A percentile compares a stretch with the other conserved stretches of the same genome.
Conservation (phyloP, 331 rosid species). For the Quercus tomentella region DNA sequence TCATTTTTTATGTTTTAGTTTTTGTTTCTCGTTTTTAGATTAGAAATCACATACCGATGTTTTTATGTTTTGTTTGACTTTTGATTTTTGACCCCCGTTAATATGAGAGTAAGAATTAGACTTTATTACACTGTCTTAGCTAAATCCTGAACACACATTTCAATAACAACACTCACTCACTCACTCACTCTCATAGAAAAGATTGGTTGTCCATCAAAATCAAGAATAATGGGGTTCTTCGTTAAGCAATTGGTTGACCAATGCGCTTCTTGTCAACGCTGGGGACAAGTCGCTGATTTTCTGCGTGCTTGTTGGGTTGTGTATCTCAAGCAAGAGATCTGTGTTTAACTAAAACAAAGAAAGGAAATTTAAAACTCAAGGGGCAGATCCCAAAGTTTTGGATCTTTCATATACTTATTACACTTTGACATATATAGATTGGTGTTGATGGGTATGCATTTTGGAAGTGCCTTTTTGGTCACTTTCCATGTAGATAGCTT, state of each 20-base stretch:
- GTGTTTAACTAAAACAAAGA: neutral
- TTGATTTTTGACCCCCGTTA: neutral
- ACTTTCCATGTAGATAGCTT: neutral
- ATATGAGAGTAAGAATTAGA: neutral
- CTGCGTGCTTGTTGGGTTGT: conserved; percentile 8
- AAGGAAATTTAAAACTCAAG: neutral
- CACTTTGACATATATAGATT: neutral
- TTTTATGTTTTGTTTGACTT: too few species aligned
- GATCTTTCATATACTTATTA: conserved; percentile 27
- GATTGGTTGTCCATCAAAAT: neutral
- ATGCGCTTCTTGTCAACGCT: neutral
- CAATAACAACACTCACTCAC: neutral
- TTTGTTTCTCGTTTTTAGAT: neutral
- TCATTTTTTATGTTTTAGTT: too few species aligned
- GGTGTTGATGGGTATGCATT: neutral
- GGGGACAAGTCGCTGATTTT: conserved; percentile 17
- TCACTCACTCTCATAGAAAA: neutral
- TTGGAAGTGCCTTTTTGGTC: neutral
- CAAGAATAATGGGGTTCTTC: neutral
- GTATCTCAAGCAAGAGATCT: conserved; percentile 3
- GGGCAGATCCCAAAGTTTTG: conserved; percentile 25
- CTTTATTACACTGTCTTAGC: neutral
- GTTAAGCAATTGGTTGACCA: neutral
- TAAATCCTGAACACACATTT: neutral
- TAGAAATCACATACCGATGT: neutral